phyloP scores from a whole-genome alignment of 1,284 basidiomycete genomes.

The Heterobasidion annosum region DNA sequence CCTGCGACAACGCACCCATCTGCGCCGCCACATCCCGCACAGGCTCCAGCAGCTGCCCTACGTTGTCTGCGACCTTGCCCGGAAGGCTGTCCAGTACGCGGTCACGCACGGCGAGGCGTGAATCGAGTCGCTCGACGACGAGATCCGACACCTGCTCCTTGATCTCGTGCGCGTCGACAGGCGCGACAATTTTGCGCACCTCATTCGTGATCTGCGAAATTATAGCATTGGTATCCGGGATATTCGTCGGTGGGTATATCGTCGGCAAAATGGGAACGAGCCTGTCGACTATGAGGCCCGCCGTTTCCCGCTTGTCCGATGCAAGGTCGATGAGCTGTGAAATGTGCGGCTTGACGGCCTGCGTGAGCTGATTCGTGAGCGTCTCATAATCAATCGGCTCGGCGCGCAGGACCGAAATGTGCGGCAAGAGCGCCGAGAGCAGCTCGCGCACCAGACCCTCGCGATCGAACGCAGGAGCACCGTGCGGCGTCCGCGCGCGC shows the following conservation, averaged over 20 bases:
- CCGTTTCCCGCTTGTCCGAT: slow-evolving; percentile 79
- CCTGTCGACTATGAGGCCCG: slow-evolving; percentile 67
- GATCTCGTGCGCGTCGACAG: slow-evolving; percentile 73
- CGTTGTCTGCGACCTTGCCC: slow-evolving; percentile 42
- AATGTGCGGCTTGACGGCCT: slow-evolving; percentile 81
- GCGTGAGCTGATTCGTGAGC: slow-evolving; percentile 62
- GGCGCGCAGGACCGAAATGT: slow-evolving; percentile 44
- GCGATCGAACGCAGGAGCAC: slow-evolving; percentile 30
- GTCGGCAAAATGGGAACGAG: slow-evolving; percentile 57
- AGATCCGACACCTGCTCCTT: slow-evolving; percentile 81
- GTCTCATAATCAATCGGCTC: slow-evolving; percentile 70
- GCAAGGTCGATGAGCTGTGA: slow-evolving; percentile 79
- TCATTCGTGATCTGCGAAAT: slow-evolving; percentile 53
- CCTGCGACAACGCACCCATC: slow-evolving; percentile 29
- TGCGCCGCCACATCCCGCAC: slow-evolving; percentile 28
- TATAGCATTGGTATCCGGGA: slow-evolving; percentile 46
- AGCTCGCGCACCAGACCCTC: slow-evolving; percentile 51
- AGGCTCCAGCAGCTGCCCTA: slow-evolving; percentile 40
- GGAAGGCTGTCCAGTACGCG: slow-evolving; percentile 53
- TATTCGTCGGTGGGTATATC: slow-evolving; percentile 25
- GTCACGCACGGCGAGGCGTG: slow-evolving; percentile 68
- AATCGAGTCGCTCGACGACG: slow-evolving; percentile 74
- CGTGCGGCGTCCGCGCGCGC: slow-evolving; percentile 19
- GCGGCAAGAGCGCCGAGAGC: slow-evolving; percentile 50
- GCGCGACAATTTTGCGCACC: slow-evolving; percentile 58